Base-by-base conservation (phyloP, 495 filamentous ascomycete species). In the Aspergillus nanangensis region DNA sequence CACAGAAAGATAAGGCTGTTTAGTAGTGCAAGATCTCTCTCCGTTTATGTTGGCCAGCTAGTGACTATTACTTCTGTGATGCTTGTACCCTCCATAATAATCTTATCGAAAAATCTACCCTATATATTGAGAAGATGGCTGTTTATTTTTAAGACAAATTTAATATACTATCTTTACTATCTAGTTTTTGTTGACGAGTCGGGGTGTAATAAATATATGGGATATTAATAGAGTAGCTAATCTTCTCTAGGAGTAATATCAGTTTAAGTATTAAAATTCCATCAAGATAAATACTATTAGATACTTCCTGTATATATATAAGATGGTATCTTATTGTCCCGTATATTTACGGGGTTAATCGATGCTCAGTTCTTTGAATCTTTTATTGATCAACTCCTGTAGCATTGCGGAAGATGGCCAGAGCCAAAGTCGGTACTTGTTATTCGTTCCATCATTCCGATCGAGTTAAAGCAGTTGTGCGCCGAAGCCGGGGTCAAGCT, bases 401-500 rank as follows among this genome's bases (percentile, higher is more conserved):
- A 19, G 19, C 35, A 38, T 17, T 38, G 35, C 19, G 7, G 35
- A 17, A 14, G 35, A 17, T 38, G 14, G 5, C 35, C 35, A 8
- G 35, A 8, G n/a, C 35, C 35, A 38, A 38, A 19, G 19, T 38
- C 35, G n/a, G 35, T 38, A 17, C 35, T 38, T 19, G 19, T 38
- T 19, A 38, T 38, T 36, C 38, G 4, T 42, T 42, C 32, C 38
- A 49, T n/a, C 44, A 29, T 20, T 46, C 35, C 0, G 34, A 46
- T 17, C 21, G 36, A 10, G 38, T 48, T 17, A 3, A n/a, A 34
- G 15, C 3, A 48, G 15, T 23, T 48, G 25, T 48, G 38, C 17
- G 25, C 37, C 11, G 20, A 45, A 2, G 35, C 31, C 18, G 48
- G 48, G 13, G 48, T 45, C n/a, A 40, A 45, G 21, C 22, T 51